Evolutionary conservation across 345 rosid species (phyloP).

Genomic region (Acer campestre): DNA sequence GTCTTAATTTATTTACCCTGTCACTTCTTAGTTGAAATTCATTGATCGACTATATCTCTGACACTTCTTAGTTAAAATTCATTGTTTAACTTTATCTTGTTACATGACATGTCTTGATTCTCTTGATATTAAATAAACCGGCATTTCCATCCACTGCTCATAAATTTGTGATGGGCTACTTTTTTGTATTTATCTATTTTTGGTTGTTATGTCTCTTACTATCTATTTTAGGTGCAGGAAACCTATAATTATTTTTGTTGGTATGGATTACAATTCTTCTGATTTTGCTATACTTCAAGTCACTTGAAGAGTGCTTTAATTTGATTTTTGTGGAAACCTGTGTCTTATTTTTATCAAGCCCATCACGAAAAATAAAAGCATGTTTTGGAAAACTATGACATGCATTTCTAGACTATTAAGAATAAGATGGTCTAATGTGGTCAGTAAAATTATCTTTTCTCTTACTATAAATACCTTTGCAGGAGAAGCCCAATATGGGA

Average conservation of each 20-base stretch:
- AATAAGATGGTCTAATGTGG: neutral
- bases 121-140: too few relatives aligned
- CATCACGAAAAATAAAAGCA: neutral
- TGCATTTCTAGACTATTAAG: neutral
- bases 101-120: neutral
- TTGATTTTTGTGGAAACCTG: neutral
- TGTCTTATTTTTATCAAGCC: neutral
- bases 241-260: neutral
- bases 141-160: too few relatives aligned
- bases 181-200: neutral
- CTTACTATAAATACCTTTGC: slow-evolving; percentile 24
- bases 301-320: neutral
- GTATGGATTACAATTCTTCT: neutral
- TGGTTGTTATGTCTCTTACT: neutral
- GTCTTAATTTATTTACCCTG: too few relatives aligned
- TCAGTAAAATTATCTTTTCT: slow-evolving; percentile 7
- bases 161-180: neutral
- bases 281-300: neutral
- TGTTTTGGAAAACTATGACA: neutral
- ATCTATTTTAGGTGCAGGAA: neutral
- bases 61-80: neutral
- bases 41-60: too few relatives aligned
- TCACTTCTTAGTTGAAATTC: too few relatives aligned
- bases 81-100: neutral
- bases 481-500: slow-evolving; percentile 92